Evolutionary conservation across 202 grass and related monocot species (phyloP).

Genomic region (Musa balbisiana): DNA sequence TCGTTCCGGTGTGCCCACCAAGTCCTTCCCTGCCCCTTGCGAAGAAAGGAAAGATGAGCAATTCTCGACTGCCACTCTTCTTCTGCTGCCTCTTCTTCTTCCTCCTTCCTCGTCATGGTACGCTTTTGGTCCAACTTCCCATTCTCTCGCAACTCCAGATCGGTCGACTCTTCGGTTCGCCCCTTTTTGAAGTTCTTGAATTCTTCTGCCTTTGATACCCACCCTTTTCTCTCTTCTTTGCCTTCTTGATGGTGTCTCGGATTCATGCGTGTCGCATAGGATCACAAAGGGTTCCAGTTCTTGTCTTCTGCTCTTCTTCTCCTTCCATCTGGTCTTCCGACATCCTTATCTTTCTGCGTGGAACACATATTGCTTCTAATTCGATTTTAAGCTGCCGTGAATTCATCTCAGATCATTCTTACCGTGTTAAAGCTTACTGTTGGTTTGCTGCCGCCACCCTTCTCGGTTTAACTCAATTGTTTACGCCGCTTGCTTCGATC

Average conservation of each 20-base stretch:
- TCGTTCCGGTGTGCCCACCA: not conserved
- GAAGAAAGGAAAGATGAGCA: not conserved
- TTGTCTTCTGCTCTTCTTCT: too few species aligned
- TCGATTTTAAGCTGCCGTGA: not conserved
- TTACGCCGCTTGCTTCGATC: not conserved
- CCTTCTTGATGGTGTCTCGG: too few species aligned
- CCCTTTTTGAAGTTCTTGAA: not conserved
- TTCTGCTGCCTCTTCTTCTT: not conserved
- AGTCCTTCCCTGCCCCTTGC: not conserved
- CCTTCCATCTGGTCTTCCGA: too few species aligned
- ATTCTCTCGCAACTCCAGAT: not conserved
- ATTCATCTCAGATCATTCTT: slow-evolving; percentile 23
- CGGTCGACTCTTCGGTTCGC: not conserved
- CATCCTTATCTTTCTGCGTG: too few species aligned
- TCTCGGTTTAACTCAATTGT: not conserved
- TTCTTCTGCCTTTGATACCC: too few species aligned
- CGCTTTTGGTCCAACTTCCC: not conserved
- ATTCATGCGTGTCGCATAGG: too few species aligned
- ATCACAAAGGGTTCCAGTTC: too few species aligned
- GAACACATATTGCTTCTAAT: too few species aligned
- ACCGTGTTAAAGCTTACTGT: not conserved
- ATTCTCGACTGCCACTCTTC: not conserved
- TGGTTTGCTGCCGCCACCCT: too few species aligned
- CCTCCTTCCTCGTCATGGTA: not conserved
- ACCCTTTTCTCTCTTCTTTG: too few species aligned